Percentiles rank a stretch among this genome's conserved stretches.
Conservation (phyloP, 1,139 yeast species). For the Pichia norvegensis region DNA sequence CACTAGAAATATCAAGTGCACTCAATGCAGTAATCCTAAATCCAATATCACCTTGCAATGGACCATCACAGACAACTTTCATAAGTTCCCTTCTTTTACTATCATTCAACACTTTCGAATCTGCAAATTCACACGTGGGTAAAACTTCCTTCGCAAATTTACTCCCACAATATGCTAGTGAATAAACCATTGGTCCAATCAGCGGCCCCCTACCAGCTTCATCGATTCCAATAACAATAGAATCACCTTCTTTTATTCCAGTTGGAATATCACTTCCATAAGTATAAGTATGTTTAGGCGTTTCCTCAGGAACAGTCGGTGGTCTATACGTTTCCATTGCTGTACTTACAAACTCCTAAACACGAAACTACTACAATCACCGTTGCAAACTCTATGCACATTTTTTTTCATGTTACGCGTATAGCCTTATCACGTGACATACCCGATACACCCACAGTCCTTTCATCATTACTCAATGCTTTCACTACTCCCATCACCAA, state of each 20-base stretch:
- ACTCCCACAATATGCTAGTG: constrained; percentile 67
- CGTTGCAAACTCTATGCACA: no score
- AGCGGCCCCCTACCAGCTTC: constrained; percentile 99
- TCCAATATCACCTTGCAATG: constrained; percentile 48
- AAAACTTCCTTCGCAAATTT: constrained; percentile 39
- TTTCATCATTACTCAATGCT: background rate
- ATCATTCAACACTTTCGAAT: constrained; percentile 81
- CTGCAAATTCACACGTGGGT: constrained; percentile 76
- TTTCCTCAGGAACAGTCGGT: constrained; percentile 10
- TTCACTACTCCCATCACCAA: background rate
- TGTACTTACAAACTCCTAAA: background rate
- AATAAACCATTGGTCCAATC: constrained; percentile 94
- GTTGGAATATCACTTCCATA: constrained; percentile 5
- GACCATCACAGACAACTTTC: constrained; percentile 40
- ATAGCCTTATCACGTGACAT: background rate
- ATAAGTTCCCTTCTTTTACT: constrained; percentile 57
- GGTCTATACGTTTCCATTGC: constrained; percentile 1
- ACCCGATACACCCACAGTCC: background rate
- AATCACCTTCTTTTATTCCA: background rate
- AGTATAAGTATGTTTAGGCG: constrained; percentile 8
- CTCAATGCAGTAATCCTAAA: constrained; percentile 85
- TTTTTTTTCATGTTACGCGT: background rate
- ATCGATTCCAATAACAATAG: constrained; percentile 76
- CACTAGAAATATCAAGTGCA: constrained; percentile 78
- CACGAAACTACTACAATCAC: no score